Evolutionary conservation across 345 rosid species (phyloP).

Genomic region (Corymbia maculata): DNA sequence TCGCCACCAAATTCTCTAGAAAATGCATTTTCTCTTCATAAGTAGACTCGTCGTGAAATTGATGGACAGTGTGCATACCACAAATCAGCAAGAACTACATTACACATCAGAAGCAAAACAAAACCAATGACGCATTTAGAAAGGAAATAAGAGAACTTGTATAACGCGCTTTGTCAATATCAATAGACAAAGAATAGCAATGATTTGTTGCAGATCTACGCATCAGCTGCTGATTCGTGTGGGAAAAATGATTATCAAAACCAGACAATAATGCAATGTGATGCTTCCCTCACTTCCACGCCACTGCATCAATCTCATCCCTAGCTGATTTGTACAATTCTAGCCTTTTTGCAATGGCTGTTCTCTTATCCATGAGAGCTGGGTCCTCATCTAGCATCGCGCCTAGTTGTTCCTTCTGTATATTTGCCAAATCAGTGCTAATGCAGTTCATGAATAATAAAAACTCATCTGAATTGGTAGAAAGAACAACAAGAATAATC

Average conservation of each 20-base stretch:
- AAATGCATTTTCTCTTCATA: not conserved
- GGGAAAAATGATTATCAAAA: not conserved
- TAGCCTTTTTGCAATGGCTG: conserved; percentile 67
- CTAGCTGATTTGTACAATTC: conserved; percentile 93
- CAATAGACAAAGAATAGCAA: not conserved
- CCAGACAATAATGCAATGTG: not conserved
- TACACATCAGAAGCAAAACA: not conserved
- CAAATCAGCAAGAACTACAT: not conserved
- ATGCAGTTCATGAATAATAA: not conserved
- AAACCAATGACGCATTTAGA: not conserved
- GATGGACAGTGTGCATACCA: not conserved
- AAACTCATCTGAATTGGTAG: not conserved
- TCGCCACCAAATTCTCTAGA: not conserved
- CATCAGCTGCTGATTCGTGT: not conserved
- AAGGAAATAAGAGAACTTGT: not conserved
- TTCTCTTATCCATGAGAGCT: conserved; percentile 83
- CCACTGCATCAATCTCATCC: conserved; percentile 91
- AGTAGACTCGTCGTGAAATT: not conserved
- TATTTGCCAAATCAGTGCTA: not conserved
- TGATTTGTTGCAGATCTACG: not conserved
- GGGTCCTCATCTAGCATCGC: conserved; percentile 98
- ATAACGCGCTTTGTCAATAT: not conserved
- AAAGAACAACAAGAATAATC: not conserved
- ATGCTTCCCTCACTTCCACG: conserved; percentile 62
- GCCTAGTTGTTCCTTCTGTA: conserved; percentile 85